Conservation (phyloP, 1,284 basidiomycete genomes). For the Heliocybe sulcata region DNA sequence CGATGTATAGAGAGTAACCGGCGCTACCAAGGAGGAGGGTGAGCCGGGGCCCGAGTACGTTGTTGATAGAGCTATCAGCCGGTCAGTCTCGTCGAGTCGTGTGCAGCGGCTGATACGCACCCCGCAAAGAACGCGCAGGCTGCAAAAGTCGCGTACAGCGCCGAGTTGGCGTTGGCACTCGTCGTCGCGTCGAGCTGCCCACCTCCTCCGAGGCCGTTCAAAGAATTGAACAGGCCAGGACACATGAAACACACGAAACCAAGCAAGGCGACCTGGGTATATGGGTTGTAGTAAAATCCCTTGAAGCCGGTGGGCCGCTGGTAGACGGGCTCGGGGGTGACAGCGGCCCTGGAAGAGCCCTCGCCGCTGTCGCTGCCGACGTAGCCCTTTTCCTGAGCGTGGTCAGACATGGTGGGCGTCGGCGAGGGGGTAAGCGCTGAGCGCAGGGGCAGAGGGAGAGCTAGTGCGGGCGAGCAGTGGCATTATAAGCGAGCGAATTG, state of each 20-base stretch:
- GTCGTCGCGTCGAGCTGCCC: constrained; percentile 56
- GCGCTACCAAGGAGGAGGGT: constrained; percentile 67
- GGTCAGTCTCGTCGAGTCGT: constrained; percentile 5
- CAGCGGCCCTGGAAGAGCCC: not conserved
- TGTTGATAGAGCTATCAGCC: constrained; percentile 57
- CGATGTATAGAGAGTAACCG: constrained; percentile 72
- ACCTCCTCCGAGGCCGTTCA: constrained; percentile 63
- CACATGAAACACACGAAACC: constrained; percentile 67
- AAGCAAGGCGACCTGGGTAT: constrained; percentile 44
- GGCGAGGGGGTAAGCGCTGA: constrained; percentile 7
- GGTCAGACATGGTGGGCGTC: constrained; percentile 15
- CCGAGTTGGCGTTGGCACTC: constrained; percentile 58
- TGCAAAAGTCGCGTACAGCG: constrained; percentile 66
- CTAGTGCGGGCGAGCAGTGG: constrained; percentile 2
- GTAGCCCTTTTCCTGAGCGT: constrained; percentile 7
- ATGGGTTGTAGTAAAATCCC: constrained; percentile 19
- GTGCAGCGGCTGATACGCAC: constrained; percentile 25
- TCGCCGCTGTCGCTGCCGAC: not conserved
- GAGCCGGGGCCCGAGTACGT: constrained; percentile 65
- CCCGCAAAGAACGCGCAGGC: constrained; percentile 56
- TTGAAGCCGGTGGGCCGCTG: constrained; percentile 11
- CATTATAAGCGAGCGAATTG: not conserved
- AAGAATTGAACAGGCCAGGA: constrained; percentile 42
- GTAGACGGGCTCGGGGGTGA: not conserved
- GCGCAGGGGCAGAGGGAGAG: constrained; percentile 1